A percentile compares a stretch with the other conserved stretches of the same genome.
These are phyloP conservation scores for Ophiocordyceps camponoti-leonardi DNA, from an alignment of 2,329 filamentous ascomycete genomes.

Conservation along the genomic window DNA sequence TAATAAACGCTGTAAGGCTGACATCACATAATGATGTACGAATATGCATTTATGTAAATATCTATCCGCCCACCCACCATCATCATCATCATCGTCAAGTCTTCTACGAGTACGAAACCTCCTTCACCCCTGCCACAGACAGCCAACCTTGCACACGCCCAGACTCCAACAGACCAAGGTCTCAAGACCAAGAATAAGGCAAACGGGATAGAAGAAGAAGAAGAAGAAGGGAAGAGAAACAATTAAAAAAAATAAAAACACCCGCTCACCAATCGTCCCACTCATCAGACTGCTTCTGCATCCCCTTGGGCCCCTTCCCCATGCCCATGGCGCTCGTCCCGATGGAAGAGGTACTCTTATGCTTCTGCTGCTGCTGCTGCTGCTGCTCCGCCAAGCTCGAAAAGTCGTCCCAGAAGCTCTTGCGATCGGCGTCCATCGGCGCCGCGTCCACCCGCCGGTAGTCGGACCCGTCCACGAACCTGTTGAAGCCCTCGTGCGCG, in stretches of 20 bases:
- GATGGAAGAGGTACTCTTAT: slow-evolving; percentile 26
- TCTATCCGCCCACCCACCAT: no score
- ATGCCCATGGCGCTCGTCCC: slow-evolving; percentile 44
- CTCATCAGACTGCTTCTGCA: slow-evolving; percentile 33
- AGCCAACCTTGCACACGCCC: no score
- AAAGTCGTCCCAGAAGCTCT: slow-evolving; percentile 88
- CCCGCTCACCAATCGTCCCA: slow-evolving; percentile 44
- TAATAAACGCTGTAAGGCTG: no score
- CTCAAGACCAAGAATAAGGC: no score
- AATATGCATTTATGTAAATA: no score
- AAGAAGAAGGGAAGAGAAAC: no score
- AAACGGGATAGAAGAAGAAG: no score
- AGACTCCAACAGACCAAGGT: no score
- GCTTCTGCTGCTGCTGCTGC: slow-evolving; percentile 31
- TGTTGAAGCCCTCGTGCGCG: slow-evolving; percentile 64
- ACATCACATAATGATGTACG: no score
- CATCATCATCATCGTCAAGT: no score
- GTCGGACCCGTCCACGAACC: slow-evolving; percentile 68
- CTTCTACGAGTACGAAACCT: no score
- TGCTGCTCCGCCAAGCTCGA: slow-evolving; percentile 50
- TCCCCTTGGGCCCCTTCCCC: slow-evolving; percentile 20
- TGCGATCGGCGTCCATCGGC: slow-evolving; percentile 45
- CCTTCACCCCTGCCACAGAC: no score
- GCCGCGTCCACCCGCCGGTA: slow-evolving; percentile 16
- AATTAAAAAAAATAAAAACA: neutral